These are phyloP conservation scores for Kalanchoe fedtschenkoi DNA, from an alignment of 164 flowering plant species.

Conservation along the genomic window DNA sequence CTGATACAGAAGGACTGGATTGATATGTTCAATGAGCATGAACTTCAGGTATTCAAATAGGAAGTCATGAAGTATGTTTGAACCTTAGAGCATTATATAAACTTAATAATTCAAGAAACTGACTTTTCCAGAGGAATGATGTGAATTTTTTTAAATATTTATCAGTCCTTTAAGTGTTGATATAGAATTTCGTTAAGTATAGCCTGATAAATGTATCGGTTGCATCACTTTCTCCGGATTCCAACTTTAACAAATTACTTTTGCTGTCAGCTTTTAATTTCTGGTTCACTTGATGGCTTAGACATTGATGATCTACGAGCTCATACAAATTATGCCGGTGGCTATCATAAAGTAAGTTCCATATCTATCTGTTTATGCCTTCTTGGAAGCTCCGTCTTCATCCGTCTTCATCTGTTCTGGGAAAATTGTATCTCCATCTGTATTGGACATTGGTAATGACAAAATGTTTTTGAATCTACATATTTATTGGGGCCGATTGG, in stretches of 20 bases:
- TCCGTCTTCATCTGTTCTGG: background rate
- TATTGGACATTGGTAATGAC: background rate
- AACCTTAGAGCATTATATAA: background rate
- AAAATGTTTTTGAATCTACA: background rate
- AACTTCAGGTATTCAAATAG: constrained; percentile 62
- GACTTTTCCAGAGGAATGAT: no score
- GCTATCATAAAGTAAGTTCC: constrained; percentile 64
- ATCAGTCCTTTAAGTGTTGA: background rate
- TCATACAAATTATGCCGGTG: constrained; percentile 71
- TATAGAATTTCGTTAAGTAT: background rate
- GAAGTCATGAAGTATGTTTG: background rate
- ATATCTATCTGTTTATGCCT: background rate
- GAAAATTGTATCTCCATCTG: background rate
- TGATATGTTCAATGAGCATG: constrained; percentile 96
- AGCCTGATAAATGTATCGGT: background rate
- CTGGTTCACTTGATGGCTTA: constrained; percentile 87
- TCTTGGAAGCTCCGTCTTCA: background rate
- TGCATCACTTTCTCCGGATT: background rate
- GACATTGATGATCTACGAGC: constrained; percentile 68
- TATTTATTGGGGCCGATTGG: background rate
- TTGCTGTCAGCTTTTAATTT: constrained; percentile 63
- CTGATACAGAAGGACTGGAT: constrained; percentile 90
- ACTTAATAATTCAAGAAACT: no score
- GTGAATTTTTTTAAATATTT: background rate
- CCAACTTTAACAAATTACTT: background rate